Evolutionary conservation across 441 rosid genomes (phyloP).

Genomic region (Bocquillonia castaneifolia): DNA sequence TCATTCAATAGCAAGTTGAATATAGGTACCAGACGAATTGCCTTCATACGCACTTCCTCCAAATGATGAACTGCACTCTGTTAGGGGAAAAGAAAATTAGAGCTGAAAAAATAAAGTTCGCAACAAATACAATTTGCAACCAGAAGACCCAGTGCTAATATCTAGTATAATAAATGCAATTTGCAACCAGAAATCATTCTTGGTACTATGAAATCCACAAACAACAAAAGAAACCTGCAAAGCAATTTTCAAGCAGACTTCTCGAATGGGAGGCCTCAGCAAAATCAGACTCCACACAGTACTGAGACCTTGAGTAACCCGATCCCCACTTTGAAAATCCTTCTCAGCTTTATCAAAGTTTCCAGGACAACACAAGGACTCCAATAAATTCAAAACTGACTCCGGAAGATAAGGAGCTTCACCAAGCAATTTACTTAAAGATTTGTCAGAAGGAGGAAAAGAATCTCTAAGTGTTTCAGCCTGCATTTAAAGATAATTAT

Average conservation of each 20-base stretch:
- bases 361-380: conserved; percentile 77
- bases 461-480: conserved; percentile 91
- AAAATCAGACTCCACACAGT: conserved; percentile 86
- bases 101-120: background rate
- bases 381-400: conserved; percentile 73
- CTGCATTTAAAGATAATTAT: conserved; percentile 42
- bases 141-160: background rate
- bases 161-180: background rate
- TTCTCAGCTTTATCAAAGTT: conserved; percentile 52
- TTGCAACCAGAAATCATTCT: conserved; percentile 9
- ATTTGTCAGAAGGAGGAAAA: conserved; percentile 96
- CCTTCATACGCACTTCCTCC: conserved; percentile 99
- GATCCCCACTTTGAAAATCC: conserved; percentile 77
- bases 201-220: conserved; percentile 1
- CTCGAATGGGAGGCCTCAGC: conserved; percentile 82
- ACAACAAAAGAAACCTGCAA: conserved; percentile 62
- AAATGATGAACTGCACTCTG: conserved; percentile 91
- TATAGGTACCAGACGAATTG: conserved; percentile 79
- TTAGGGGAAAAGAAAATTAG: conserved; percentile 24
- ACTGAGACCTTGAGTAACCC: conserved; percentile 98
- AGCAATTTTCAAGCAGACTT: conserved; percentile 81
- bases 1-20: conserved; percentile 26
- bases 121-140: background rate
- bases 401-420: conserved; percentile 95
- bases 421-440: conserved; percentile 82